phyloP scores from a whole-genome alignment of 2,329 filamentous ascomycete genomes.

The Talaromyces sp. region DNA sequence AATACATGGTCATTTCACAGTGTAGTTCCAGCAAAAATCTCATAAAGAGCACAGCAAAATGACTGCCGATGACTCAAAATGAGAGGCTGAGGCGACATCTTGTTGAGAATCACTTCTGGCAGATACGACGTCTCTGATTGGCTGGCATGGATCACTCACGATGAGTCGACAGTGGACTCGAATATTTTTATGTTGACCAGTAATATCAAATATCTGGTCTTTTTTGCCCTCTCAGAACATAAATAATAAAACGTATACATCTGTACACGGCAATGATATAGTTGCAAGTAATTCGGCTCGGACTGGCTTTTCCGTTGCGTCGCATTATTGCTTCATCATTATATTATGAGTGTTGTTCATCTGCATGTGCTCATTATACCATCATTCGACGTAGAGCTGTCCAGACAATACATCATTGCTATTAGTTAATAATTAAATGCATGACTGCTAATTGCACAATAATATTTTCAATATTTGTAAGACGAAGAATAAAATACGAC shows the following conservation, averaged over 20 bases:
- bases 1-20: neutral
- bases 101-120: neutral
- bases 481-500: neutral
- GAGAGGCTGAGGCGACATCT: neutral
- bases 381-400: neutral
- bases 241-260: neutral
- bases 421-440: neutral
- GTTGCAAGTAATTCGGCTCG: neutral
- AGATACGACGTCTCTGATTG: slow-evolving; percentile 1
- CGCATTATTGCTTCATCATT: neutral
- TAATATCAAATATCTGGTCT: neutral
- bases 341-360: neutral
- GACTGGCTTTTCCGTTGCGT: neutral
- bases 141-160: slow-evolving; percentile 6
- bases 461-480: too few relatives aligned
- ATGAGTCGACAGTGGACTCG: slow-evolving; percentile 5
- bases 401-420: neutral
- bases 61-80: slow-evolving; percentile 7
- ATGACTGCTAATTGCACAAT: neutral
- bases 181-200: neutral
- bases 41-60: neutral
- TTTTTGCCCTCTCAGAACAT: neutral
- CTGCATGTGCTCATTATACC: neutral
- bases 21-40: neutral
- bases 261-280: neutral